Percentiles rank a stretch among this genome's conserved stretches.
Evolutionary conservation across 2,329 filamentous ascomycete species (phyloP).

Genomic region (Diaporthe amygdali): DNA sequence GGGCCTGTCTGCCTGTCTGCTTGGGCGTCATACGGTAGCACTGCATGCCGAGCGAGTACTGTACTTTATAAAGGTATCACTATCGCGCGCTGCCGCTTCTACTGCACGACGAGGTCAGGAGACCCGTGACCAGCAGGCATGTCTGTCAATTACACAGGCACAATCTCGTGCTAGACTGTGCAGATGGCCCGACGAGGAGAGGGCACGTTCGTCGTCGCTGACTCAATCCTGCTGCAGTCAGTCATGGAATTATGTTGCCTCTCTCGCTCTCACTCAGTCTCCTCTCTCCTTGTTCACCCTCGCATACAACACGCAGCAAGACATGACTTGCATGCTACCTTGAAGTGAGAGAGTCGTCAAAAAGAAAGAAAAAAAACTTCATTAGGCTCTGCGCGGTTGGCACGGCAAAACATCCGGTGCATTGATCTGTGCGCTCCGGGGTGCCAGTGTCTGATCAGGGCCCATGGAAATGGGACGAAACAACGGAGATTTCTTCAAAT

Average conservation of each 20-base stretch:
- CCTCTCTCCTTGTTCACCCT: not conserved
- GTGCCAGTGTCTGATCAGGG: constrained; percentile 10
- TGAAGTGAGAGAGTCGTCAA: not conserved
- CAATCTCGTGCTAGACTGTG: not conserved
- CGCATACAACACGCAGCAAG: not conserved
- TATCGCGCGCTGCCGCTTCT: not conserved
- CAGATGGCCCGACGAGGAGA: not conserved
- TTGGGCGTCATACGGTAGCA: not conserved
- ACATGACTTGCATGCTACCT: not conserved
- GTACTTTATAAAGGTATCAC: not conserved
- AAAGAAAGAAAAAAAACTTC: not conserved
- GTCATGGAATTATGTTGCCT: no score
- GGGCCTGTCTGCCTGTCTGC: no score
- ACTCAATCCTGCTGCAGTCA: constrained; percentile 2
- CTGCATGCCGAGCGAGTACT: not conserved
- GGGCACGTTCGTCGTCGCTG: not conserved
- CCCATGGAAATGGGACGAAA: constrained; percentile 13
- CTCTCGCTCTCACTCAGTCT: no score
- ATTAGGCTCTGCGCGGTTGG: constrained; percentile 9
- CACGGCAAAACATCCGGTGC: constrained; percentile 22
- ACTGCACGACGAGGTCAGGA: constrained; percentile 9
- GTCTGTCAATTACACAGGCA: not conserved
- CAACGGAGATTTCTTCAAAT: constrained; percentile 2
- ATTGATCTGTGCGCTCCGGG: constrained; percentile 16
- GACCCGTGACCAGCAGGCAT: constrained; percentile 6